Evolutionary conservation across 2,329 filamentous ascomycete genomes (phyloP), one percentile per base, ranked within the genome.

Genomic region (Arachnomyces sp.): DNA sequence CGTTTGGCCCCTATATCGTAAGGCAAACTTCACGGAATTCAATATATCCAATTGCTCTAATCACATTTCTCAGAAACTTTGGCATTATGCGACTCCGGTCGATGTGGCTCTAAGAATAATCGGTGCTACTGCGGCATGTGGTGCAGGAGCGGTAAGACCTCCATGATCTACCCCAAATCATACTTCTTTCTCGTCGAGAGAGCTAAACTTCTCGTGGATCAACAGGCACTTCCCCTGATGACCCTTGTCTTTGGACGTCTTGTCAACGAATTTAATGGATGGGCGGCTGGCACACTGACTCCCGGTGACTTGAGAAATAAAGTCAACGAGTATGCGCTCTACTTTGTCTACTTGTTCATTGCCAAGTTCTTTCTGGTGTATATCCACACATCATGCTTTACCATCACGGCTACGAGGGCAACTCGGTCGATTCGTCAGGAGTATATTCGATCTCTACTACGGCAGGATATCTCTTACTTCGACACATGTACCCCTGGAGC

Each of bases 341-440:
- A 80, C 58, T 78, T 87, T 51, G 73, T 87, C 40, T 77, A 77
- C 40, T 66, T 88, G 5, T 88, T 87, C 57, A 59, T 87, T 31
- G 81, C 66, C 11, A 77, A 81, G 35, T 79, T 84, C 48, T 54
- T 64, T 13, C 63, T 84, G 31, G 76, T 74, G 44, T 86, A 84
- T 46, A 63, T 80, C 43, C 73, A 73, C 48, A 76, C 75, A 58
- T 70, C 70, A 2, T 57, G 63, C 36, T 54, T 75, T 14, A 74
- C 70, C 2, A 68, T 74, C 59, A 29, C 50, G 63, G 36, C 58
- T 15, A 47, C 55, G 40, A 45, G 52, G 7, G 39, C 52, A 13
- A 53, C 55, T 11, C 52, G 51, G 15, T 46, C 51, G 18, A 47
- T 59, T 15, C 48, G 46, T 25, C 35, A 39, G 18, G 49, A 50